A percentile compares a stretch with the other conserved stretches of the same genome.
Conservation (phyloP, 495 filamentous ascomycete genomes). For the Hypoxylon lienhwacheense region DNA sequence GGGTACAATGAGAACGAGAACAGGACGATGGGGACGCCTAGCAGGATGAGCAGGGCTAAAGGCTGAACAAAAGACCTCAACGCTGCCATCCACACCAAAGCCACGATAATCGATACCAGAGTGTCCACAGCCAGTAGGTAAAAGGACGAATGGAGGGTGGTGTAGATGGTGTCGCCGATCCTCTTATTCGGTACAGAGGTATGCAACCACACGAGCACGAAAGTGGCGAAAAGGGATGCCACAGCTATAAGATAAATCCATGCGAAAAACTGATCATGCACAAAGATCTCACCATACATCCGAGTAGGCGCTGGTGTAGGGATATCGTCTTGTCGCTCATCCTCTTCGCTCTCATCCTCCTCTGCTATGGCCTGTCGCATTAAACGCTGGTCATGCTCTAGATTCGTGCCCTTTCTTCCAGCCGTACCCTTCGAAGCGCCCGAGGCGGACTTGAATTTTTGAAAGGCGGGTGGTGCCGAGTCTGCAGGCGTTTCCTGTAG, state of each 20-base stretch:
- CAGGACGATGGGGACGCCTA: conserved; percentile 82
- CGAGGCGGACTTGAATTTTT: conserved; percentile 64
- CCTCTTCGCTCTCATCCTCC: conserved; percentile 37
- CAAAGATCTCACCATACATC: conserved; percentile 52
- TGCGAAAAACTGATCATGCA: conserved; percentile 89
- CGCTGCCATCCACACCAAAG: conserved; percentile 86
- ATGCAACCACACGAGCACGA: conserved; percentile 84
- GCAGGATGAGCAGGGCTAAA: conserved; percentile 73
- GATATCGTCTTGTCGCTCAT: conserved; percentile 24
- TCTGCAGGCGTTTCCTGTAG: conserved; percentile 59
- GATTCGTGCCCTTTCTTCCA: conserved; percentile 30
- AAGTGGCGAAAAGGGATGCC: conserved; percentile 80
- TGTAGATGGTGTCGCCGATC: conserved; percentile 89
- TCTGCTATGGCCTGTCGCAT: conserved; percentile 40
- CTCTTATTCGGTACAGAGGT: conserved; percentile 69
- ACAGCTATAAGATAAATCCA: conserved; percentile 84
- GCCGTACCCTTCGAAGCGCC: conserved; percentile 27
- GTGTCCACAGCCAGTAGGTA: conserved; percentile 89
- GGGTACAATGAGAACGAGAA: conserved; percentile 89
- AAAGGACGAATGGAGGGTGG: conserved; percentile 81
- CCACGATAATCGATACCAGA: conserved; percentile 81
- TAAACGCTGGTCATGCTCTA: conserved; percentile 37
- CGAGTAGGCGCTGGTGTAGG: conserved; percentile 30
- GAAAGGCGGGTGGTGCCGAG: conserved; percentile 80
- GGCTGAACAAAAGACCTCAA: conserved; percentile 81